Percentiles rank a stretch among this genome's conserved stretches.
These are phyloP conservation scores for Cyclanthera cordifolia DNA, from an alignment of 306 rosid species.

Conservation along the genomic window DNA sequence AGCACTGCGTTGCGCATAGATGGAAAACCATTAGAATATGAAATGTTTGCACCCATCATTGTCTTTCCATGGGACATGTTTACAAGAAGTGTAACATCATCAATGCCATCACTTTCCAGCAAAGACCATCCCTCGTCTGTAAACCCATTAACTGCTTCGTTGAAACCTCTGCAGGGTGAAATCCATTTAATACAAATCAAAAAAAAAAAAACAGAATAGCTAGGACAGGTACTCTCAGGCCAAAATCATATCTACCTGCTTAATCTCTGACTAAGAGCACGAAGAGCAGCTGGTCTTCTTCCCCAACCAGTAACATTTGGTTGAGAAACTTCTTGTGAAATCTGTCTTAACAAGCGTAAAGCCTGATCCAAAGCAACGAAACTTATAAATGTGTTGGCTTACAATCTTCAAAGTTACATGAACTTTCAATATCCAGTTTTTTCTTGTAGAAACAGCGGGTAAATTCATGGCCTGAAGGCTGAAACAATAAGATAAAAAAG, in stretches of 20 bases:
- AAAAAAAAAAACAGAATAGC: not conserved
- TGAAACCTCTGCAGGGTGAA: slow-evolving; percentile 62
- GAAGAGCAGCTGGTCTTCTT: slow-evolving; percentile 82
- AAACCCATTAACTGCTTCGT: slow-evolving; percentile 93
- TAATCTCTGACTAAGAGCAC: slow-evolving; percentile 76
- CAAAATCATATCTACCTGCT: slow-evolving; percentile 47
- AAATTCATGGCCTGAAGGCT: too few species aligned
- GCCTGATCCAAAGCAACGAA: slow-evolving; percentile 43
- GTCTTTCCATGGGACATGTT: slow-evolving; percentile 74
- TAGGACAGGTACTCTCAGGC: slow-evolving; percentile 2
- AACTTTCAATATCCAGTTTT: not conserved
- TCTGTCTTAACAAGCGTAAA: slow-evolving; percentile 79
- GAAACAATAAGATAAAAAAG: not conserved
- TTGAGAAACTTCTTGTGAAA: slow-evolving; percentile 92
- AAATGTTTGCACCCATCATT: slow-evolving; percentile 56
- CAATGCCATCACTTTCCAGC: slow-evolving; percentile 88
- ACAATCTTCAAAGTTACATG: not conserved
- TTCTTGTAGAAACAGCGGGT: too few species aligned
- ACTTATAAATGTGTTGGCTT: not conserved
- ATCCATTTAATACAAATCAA: not conserved
- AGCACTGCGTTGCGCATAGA: slow-evolving; percentile 58
- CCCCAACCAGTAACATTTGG: slow-evolving; percentile 90
- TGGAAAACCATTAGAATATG: slow-evolving; percentile 64
- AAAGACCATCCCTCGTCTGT: slow-evolving; percentile 91
- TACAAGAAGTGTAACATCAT: slow-evolving; percentile 86